phyloP scores from a whole-genome alignment of 1,139 yeast genomes.

The Pichia terricola region DNA sequence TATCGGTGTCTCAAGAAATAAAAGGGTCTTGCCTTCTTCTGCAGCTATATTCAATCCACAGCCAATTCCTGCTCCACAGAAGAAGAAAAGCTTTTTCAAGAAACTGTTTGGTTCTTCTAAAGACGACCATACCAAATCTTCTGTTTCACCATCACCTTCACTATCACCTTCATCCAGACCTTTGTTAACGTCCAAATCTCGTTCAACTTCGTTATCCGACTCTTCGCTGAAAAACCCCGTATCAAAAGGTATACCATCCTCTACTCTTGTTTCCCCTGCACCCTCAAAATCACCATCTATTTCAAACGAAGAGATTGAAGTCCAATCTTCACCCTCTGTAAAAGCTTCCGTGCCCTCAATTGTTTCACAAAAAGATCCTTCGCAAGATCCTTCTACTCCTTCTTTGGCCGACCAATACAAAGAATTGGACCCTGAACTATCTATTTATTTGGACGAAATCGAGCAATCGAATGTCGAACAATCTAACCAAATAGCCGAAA shows the following conservation, averaged over 20 bases:
- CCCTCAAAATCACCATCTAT: not conserved
- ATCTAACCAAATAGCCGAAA: constrained; percentile 4
- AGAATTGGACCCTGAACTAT: constrained; percentile 44
- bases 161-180: not conserved
- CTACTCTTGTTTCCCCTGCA: not conserved
- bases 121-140: constrained; percentile 9
- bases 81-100: constrained; percentile 23
- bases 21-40: not conserved
- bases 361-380: not conserved
- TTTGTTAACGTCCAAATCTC: not conserved
- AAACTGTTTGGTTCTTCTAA: constrained; percentile 29
- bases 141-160: not conserved
- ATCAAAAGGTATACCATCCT: too few relatives aligned
- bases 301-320: not conserved
- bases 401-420: constrained; percentile 17
- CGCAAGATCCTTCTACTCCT: not conserved
- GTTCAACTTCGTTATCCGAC: not conserved
- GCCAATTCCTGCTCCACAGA: constrained; percentile 8
- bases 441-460: constrained; percentile 40
- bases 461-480: constrained; percentile 26
- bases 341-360: not conserved
- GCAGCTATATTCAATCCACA: constrained; percentile 3
- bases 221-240: too few relatives aligned
- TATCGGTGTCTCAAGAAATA: constrained; percentile 6
- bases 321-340: not conserved